Conservation (phyloP, 2,329 filamentous ascomycete species). For the Tolypocladium cylindrosporum region DNA sequence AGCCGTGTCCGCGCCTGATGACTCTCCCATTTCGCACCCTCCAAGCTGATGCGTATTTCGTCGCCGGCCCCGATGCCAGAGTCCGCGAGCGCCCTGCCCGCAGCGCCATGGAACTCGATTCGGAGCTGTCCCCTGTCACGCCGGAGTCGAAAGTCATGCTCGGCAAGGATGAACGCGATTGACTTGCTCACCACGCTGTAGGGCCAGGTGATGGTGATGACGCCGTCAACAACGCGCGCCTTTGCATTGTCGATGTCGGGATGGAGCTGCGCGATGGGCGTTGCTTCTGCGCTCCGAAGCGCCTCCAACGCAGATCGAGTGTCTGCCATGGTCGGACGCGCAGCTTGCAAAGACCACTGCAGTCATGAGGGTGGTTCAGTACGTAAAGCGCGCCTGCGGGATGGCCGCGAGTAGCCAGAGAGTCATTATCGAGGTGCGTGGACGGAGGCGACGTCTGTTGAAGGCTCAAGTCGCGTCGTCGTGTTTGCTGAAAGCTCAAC, state of each 20-base stretch:
- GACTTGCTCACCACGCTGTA: conserved; percentile 69
- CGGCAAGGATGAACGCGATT: conserved; percentile 71
- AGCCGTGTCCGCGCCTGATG: conserved; percentile 36
- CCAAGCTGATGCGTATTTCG: conserved; percentile 57
- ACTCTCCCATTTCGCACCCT: conserved; percentile 56
- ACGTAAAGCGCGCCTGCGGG: neutral
- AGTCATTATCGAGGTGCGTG: neutral
- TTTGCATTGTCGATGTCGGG: conserved; percentile 33
- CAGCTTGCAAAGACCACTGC: neutral
- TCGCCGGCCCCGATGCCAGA: conserved; percentile 70
- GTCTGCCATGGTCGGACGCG: neutral
- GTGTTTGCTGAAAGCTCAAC: neutral
- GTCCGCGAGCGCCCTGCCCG: conserved; percentile 58
- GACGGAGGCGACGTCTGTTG: neutral
- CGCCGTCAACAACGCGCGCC: conserved; percentile 48
- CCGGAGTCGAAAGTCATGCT: conserved; percentile 74
- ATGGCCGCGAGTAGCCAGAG: neutral
- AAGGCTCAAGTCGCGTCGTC: neutral
- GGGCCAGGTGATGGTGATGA: conserved; percentile 83
- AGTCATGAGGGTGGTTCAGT: neutral
- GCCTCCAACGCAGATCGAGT: conserved; percentile 7
- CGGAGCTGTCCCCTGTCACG: conserved; percentile 71
- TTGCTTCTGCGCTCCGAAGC: conserved; percentile 22
- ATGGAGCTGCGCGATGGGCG: conserved; percentile 45
- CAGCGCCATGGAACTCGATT: conserved; percentile 60